Conservation (phyloP, 2,329 filamentous ascomycete species). For the Penicillium sp. region DNA sequence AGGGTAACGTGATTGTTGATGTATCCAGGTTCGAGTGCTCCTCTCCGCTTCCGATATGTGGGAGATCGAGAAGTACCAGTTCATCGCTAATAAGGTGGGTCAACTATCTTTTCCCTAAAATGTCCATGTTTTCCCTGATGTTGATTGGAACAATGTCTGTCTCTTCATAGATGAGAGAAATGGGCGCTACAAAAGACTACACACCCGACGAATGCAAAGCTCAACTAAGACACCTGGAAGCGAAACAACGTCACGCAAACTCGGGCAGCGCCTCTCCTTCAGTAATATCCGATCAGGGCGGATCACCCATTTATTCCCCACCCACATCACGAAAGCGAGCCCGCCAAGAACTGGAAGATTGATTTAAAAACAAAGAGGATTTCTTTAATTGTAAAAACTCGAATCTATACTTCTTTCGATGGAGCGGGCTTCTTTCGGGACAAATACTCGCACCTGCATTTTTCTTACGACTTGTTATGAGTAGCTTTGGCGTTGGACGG, state of each 20-base stretch:
- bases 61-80: constrained; percentile 41
- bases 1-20: not conserved
- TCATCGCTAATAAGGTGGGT: constrained; percentile 42
- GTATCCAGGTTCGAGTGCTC: constrained; percentile 37
- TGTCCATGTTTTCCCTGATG: too few relatives aligned
- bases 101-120: not conserved
- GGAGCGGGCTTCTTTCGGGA: not conserved
- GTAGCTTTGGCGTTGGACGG: not conserved
- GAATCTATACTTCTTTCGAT: not conserved
- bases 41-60: constrained; percentile 39
- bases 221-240: constrained; percentile 33
- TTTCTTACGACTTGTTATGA: not conserved
- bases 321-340: constrained; percentile 14
- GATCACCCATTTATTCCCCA: constrained; percentile 11
- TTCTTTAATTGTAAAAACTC: not conserved
- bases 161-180: constrained; percentile 33
- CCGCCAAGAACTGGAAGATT: constrained; percentile 3
- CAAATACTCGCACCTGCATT: not conserved
- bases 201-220: constrained; percentile 40
- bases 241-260: constrained; percentile 19
- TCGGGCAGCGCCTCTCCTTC: constrained; percentile 18
- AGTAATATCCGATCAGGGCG: constrained; percentile 26
- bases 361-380: not conserved
- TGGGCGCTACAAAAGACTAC: constrained; percentile 36
- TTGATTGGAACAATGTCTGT: not conserved